Percentiles rank a stretch among this genome's conserved stretches.
Evolutionary conservation across 306 rosid genomes (phyloP).

Genomic region (Nissolia schottii): DNA sequence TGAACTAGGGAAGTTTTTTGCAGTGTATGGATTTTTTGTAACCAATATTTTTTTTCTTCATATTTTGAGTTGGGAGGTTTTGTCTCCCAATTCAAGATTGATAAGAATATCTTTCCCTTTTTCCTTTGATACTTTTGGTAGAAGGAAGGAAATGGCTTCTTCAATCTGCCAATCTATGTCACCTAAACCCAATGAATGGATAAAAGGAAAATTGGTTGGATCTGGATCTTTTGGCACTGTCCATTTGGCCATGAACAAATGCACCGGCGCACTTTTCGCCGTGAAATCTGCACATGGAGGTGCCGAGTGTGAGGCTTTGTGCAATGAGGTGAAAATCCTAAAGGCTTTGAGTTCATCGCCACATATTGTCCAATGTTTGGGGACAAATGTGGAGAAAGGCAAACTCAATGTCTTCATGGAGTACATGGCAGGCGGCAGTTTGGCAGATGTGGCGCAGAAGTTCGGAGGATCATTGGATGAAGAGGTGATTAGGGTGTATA

Average conservation of each 20-base stretch:
- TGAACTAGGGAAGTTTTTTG: not conserved
- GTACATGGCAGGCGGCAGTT: conserved; percentile 62
- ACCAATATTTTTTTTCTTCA: not conserved
- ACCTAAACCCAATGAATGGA: conserved; percentile 39
- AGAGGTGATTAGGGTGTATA: conserved; percentile 49
- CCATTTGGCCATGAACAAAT: conserved; percentile 56
- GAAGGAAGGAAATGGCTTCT: conserved; percentile 22
- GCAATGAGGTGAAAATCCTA: conserved; percentile 46
- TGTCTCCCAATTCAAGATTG: not conserved
- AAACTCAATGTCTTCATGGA: conserved; percentile 52
- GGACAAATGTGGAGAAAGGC: conserved; percentile 33
- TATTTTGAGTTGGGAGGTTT: conserved; percentile 12
- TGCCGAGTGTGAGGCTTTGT: conserved; percentile 30
- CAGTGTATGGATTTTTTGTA: not conserved
- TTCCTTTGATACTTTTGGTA: not conserved
- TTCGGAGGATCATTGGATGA: conserved; percentile 61
- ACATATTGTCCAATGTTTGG: conserved; percentile 42
- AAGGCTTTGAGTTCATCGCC: conserved; percentile 34
- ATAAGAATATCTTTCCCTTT: not conserved
- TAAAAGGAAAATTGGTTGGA: conserved; percentile 59
- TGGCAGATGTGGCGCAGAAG: conserved; percentile 44
- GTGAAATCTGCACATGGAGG: conserved; percentile 44
- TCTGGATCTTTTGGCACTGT: conserved; percentile 59
- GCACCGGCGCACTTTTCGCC: conserved; percentile 51
- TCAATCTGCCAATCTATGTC: not conserved